Evolutionary conservation across 2,329 filamentous ascomycete species (phyloP).

Genomic region (Stagonosporopsis chrysanthemi): DNA sequence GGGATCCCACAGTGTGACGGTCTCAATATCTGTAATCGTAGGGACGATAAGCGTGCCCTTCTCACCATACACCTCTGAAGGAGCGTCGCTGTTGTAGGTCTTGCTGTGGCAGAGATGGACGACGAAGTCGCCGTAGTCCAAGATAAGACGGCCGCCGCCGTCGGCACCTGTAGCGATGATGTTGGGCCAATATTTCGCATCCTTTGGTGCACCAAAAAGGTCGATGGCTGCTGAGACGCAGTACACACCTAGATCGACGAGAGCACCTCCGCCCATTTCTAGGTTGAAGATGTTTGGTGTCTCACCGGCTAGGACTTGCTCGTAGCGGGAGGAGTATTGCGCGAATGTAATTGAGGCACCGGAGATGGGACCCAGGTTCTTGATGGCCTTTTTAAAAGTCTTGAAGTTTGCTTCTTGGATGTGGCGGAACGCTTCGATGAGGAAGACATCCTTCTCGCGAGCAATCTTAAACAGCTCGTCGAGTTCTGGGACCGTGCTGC

Average conservation of each 20-base stretch:
- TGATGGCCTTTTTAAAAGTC: conserved; percentile 49
- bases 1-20: conserved; percentile 52
- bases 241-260: conserved; percentile 60
- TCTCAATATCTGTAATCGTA: conserved; percentile 55
- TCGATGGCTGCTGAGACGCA: conserved; percentile 57
- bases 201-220: conserved; percentile 55
- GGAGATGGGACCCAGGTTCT: conserved; percentile 52
- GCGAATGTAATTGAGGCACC: conserved; percentile 56
- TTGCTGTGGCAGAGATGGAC: conserved; percentile 55
- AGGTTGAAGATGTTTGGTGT: conserved; percentile 59
- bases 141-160: conserved; percentile 54
- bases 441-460: conserved; percentile 50
- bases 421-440: conserved; percentile 60
- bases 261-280: conserved; percentile 55
- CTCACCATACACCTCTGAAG: conserved; percentile 57
- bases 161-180: conserved; percentile 56
- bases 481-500: conserved; percentile 53
- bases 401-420: conserved; percentile 60
- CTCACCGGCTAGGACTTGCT: conserved; percentile 56
- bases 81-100: conserved; percentile 54
- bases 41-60: conserved; percentile 56
- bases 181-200: conserved; percentile 53
- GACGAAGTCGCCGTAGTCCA: conserved; percentile 55
- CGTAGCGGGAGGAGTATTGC: conserved; percentile 56
- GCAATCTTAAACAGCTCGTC: conserved; percentile 54